These are phyloP conservation scores for Closterium sp. DNA, from an alignment of 139 green algal genomes.

Conservation along the genomic window DNA sequence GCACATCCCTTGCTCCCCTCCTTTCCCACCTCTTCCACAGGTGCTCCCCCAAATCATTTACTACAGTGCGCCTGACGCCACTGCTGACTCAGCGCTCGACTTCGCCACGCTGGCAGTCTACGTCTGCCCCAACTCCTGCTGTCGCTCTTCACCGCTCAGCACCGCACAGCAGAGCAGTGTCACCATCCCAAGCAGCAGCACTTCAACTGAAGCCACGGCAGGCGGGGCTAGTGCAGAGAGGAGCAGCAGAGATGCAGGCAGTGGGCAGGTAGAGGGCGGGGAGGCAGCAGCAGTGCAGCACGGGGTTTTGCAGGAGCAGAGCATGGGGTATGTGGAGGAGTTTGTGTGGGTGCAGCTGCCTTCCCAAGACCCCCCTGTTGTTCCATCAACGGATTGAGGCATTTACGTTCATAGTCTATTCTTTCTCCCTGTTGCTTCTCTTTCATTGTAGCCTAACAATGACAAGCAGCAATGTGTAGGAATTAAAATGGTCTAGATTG, in stretches of 20 bases:
- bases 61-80: background rate
- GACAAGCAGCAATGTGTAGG: no score
- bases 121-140: constrained; percentile 9
- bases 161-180: background rate
- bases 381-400: no score
- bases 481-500: no score
- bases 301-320: background rate
- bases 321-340: constrained; percentile 10
- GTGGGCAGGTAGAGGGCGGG: no score
- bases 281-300: no score
- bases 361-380: background rate
- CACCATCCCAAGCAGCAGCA: background rate
- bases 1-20: background rate
- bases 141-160: background rate
- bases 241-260: background rate
- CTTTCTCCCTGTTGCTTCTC: no score
- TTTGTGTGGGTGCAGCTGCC: constrained; percentile 13
- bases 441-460: no score
- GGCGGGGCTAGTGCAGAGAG: background rate
- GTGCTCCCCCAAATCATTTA: constrained; percentile 18
- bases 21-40: background rate
- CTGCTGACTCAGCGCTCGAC: background rate
- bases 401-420: no score
- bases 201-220: background rate
- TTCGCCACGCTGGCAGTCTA: constrained; percentile 10